Evolutionary conservation across 108 stramenopile species (phyloP), one percentile per base, ranked within the genome.

Genomic region (Cyclotella baltica): DNA sequence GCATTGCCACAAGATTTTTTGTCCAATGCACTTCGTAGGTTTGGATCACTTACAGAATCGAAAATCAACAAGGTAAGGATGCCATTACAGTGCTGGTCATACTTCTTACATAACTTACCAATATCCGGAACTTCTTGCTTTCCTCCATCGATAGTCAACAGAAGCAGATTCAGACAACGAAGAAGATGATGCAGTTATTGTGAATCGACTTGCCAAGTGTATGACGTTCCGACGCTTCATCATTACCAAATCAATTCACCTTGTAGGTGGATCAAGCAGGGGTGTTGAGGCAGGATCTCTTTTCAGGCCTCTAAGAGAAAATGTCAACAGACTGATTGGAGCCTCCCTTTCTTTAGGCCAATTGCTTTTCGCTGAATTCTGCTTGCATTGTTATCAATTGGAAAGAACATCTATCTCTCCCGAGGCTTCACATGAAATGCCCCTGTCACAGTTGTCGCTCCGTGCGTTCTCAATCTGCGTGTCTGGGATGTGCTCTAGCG

Each of bases 341-440:
- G 34, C 67, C 0, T 85, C 67, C 27, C 33, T 81, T 4, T 61
- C 47, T 30, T 48, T 83, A 30, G 82, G 82, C 9, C 75, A 72
- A 3, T 43, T 83, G 35, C 62, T 76, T 10, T 83, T 78, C 36
- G 61, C 72, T 48, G 82, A 83, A 29, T 83, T 83, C 61, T 75
- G 75, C 29, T 19, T 73, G 20, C 72, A 83, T 47, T 78, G 72
- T 20, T 78, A 73, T 78, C 55, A 76, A 1, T 28, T 76, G 20
- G 70, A 76, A 36, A 68, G 35, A 30, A 77, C 80, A 25, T 81
- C 82, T 11, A 78, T 78, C 34, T 50, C 77, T 3, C 72, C 65
- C 0, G 46, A 47, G 50, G 23, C 13, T 29, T 40, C 69, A 40
- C 30, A 35, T 28, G 78, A 79, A 35, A 31, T 68, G 15, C 38